Conservation (phyloP, 345 rosid species). For the Psidium guajava region DNA sequence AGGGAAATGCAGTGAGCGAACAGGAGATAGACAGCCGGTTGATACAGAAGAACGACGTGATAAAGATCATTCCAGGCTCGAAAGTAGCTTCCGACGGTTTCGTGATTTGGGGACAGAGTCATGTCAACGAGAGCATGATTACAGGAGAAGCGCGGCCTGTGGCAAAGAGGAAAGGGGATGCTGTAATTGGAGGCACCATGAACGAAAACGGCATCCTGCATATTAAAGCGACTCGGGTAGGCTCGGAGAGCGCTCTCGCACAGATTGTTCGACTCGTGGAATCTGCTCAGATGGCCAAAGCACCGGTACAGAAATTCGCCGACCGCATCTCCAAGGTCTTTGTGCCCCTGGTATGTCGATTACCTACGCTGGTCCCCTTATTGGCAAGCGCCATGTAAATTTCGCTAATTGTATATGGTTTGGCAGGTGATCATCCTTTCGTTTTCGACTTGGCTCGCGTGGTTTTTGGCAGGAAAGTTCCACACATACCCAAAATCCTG, state of each 20-base stretch:
- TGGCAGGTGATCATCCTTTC: slow-evolving; percentile 71
- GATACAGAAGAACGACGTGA: slow-evolving; percentile 75
- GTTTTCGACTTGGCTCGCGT: slow-evolving; percentile 75
- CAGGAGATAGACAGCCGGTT: slow-evolving; percentile 76
- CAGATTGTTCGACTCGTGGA: slow-evolving; percentile 93
- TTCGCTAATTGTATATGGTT: neutral
- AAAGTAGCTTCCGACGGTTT: slow-evolving; percentile 41
- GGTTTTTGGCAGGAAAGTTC: slow-evolving; percentile 86
- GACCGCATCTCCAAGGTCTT: slow-evolving; percentile 80
- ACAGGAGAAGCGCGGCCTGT: slow-evolving; percentile 40
- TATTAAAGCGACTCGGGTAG: slow-evolving; percentile 72
- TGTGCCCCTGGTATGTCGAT: slow-evolving; percentile 63
- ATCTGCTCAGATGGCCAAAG: slow-evolving; percentile 95
- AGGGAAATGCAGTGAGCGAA: slow-evolving; percentile 53
- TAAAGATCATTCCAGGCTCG: slow-evolving; percentile 45
- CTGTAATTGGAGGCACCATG: slow-evolving; percentile 85
- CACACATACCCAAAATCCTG: slow-evolving; percentile 75
- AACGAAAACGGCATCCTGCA: slow-evolving; percentile 84
- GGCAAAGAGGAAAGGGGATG: slow-evolving; percentile 42
- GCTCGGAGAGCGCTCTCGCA: slow-evolving; percentile 88
- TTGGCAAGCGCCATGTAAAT: neutral
- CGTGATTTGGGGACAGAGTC: slow-evolving; percentile 43
- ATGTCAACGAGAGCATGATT: slow-evolving; percentile 49
- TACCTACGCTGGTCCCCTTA: neutral
- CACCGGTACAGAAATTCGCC: slow-evolving; percentile 93